Percentiles rank a stretch among this genome's conserved stretches.
Evolutionary conservation across 805 yeast genomes (phyloP).

Genomic region (Candida alai): DNA sequence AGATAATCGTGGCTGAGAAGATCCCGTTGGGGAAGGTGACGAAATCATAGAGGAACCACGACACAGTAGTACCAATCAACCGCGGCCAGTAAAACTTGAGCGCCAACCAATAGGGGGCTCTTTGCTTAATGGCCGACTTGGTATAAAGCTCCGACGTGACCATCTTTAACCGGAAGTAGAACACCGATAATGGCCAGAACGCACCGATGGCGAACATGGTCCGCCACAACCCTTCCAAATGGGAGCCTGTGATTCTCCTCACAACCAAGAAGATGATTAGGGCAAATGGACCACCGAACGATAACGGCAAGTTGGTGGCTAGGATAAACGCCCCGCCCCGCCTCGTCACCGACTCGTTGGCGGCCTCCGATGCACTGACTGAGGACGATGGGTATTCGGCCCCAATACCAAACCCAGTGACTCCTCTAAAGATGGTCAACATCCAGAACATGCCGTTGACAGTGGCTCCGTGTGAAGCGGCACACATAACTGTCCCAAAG

Average conservation of each 20-base stretch:
- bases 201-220: conserved; percentile 62
- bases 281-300: conserved; percentile 80
- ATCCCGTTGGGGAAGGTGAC: conserved; percentile 79
- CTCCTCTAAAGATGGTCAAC: conserved; percentile 70
- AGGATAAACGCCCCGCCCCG: conserved; percentile 65
- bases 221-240: conserved; percentile 60
- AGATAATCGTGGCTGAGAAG: conserved; percentile 56
- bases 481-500: conserved; percentile 60
- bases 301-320: conserved; percentile 69
- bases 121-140: conserved; percentile 56
- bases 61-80: conserved; percentile 64
- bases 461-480: conserved; percentile 63
- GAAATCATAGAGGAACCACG: conserved; percentile 81
- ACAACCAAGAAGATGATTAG: conserved; percentile 65
- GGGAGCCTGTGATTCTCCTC: conserved; percentile 48
- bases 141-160: conserved; percentile 61
- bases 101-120: conserved; percentile 52
- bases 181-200: conserved; percentile 67
- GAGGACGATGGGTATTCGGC: conserved; percentile 74
- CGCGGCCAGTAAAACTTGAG: conserved; percentile 66
- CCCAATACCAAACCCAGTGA: conserved; percentile 76
- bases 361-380: conserved; percentile 67
- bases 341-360: conserved; percentile 58
- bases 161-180: conserved; percentile 69
- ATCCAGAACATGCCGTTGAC: conserved; percentile 71